Evolutionary conservation across 441 rosid genomes (phyloP), one percentile per base, ranked within the genome.

Genomic region (Pelargonium citronellum): DNA sequence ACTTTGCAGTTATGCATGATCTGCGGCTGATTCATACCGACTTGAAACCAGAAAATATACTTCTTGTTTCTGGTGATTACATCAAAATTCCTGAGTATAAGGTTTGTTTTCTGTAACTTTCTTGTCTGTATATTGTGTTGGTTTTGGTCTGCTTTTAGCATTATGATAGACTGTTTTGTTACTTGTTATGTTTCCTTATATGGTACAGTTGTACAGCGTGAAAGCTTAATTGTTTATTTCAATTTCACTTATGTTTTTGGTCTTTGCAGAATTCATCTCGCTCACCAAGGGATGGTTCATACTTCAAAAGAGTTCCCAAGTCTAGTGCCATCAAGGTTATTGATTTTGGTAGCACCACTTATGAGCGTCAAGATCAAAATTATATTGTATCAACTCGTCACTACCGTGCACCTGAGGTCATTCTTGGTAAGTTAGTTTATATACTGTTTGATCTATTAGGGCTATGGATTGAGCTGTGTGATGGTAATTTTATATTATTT

Each of bases 1-100:
- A 58, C 15, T 60, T 67, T 83, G 91, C 97, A 92, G 97, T 91
- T 79, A 85, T 93, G 97, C 96, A 91, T 75, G 95, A 91, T 30
- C 82, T 93, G 20, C 87, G 80, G 70, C 81, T 91, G 63, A 91
- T 93, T 75, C 97, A 93, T 80, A 93, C 98, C 0, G 98, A 93
- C 79, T 71, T 93, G 87, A 93, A 93, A 89, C 98, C 98, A 30
- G 97, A 93, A 81, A 93, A 93, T 79, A 88, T 91, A 77, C 92
- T 93, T 71, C 83, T 93, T 47, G 93, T 88, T 47, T 91, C 98
- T 0, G 73, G 96, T 27, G 98, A 91, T 17, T 88, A 82, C 77
- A 77, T 93, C 68, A 91, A 87, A 83, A 86, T 89, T 60, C 98
- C 98, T 41, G 98, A 91, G 71, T 88, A 86, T 62, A 91, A 85